Evolutionary conservation across 1,284 basidiomycete genomes (phyloP).

Genomic region (Caloboletus firmus): DNA sequence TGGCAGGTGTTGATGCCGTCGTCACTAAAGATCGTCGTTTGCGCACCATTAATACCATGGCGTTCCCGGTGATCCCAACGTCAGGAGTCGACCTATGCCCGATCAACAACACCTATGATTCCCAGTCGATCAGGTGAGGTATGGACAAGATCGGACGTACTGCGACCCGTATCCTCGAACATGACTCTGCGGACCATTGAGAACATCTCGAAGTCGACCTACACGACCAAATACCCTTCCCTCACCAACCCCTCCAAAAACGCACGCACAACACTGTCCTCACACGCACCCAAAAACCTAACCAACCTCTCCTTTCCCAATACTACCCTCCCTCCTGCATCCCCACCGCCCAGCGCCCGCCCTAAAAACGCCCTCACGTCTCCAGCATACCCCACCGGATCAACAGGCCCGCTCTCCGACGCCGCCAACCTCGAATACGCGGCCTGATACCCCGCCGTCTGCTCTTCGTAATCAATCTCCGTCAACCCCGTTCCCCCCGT

Average conservation of each 20-base stretch:
- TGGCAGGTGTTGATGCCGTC: too few species aligned
- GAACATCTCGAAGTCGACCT: too few species aligned
- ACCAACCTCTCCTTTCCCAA: conserved; percentile 37
- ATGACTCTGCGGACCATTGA: too few species aligned
- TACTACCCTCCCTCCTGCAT: conserved; percentile 3
- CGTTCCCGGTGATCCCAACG: too few species aligned
- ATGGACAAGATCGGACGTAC: too few species aligned
- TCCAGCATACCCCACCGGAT: conserved; percentile 60
- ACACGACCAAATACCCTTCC: conserved; percentile 39
- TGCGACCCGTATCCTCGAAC: too few species aligned
- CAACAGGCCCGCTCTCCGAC: conserved; percentile 54
- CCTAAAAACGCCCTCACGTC: conserved; percentile 57
- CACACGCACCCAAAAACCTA: conserved; percentile 39
- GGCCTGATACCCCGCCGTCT: conserved; percentile 88
- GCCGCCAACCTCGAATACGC: conserved; percentile 91
- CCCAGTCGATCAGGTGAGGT: too few species aligned
- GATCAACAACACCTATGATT: too few species aligned
- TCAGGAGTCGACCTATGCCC: too few species aligned
- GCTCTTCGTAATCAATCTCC: conserved; percentile 86
- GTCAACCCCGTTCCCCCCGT: conserved; percentile 51
- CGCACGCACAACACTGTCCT: conserved; percentile 37
- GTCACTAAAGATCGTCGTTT: too few species aligned
- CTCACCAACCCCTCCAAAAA: conserved; percentile 46
- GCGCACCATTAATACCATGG: too few species aligned
- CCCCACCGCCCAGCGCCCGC: conserved; percentile 38